Evolutionary conservation across 2,329 filamentous ascomycete genomes (phyloP).

Genomic region (Parastagonospora avenae): DNA sequence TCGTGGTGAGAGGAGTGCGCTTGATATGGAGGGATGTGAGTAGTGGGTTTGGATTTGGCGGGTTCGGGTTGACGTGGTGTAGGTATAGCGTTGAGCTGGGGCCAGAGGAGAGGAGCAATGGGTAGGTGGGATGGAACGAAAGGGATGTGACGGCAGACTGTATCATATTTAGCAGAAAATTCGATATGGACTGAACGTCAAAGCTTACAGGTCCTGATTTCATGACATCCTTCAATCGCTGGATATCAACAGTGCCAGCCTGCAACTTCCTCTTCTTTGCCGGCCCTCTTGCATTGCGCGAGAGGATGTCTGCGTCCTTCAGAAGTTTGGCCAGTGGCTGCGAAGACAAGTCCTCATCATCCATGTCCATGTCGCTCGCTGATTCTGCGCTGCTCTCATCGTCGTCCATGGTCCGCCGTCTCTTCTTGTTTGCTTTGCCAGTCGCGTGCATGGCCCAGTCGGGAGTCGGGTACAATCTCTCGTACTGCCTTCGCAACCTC

Average conservation of each 20-base stretch:
- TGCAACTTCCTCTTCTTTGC: slow-evolving; percentile 73
- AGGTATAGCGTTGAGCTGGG: slow-evolving; percentile 84
- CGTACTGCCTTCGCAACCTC: slow-evolving; percentile 78
- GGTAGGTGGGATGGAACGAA: slow-evolving; percentile 86
- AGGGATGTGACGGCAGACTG: slow-evolving; percentile 78
- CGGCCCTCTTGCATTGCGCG: slow-evolving; percentile 53
- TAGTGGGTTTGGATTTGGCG: slow-evolving; percentile 80
- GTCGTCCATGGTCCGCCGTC: slow-evolving; percentile 51
- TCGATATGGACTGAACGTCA: not conserved
- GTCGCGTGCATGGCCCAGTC: slow-evolving; percentile 62
- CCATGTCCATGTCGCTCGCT: slow-evolving; percentile 61
- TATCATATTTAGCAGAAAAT: slow-evolving; percentile 8
- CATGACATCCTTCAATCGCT: slow-evolving; percentile 83
- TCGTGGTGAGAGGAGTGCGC: slow-evolving; percentile 80
- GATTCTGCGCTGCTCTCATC: slow-evolving; percentile 54
- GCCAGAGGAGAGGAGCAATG: slow-evolving; percentile 87
- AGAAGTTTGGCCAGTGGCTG: slow-evolving; percentile 81
- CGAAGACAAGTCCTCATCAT: slow-evolving; percentile 60
- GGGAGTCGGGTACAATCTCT: slow-evolving; percentile 65
- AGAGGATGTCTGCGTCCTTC: slow-evolving; percentile 73
- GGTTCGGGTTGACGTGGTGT: slow-evolving; percentile 82
- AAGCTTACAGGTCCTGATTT: slow-evolving; percentile 69
- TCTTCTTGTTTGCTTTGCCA: slow-evolving; percentile 52
- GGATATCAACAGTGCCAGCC: slow-evolving; percentile 88
- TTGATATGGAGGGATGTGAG: slow-evolving; percentile 88